Conservation (phyloP, 176 grass and related monocot species). For the Oryza glumipatula region DNA sequence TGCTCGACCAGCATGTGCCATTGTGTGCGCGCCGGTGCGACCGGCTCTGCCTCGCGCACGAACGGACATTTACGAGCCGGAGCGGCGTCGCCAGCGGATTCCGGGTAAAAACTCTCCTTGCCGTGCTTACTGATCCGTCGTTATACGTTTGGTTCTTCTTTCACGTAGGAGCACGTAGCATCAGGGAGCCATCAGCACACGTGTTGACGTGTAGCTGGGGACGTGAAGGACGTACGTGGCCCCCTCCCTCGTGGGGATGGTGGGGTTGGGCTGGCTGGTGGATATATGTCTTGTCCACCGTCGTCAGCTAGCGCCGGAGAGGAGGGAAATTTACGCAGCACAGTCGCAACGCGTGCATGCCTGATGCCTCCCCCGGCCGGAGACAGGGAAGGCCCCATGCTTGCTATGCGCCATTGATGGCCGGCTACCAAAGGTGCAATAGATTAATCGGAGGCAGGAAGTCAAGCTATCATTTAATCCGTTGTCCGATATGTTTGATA, state of each 20-base stretch:
- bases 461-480: conserved; percentile 50
- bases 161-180: background rate
- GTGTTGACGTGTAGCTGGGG: conserved; percentile 24
- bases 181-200: conserved; percentile 25
- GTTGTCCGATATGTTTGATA: conserved; percentile 36
- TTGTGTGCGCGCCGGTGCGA: too few relatives aligned
- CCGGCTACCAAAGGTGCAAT: conserved; percentile 22
- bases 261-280: conserved; percentile 10
- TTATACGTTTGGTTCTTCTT: background rate
- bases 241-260: conserved; percentile 21
- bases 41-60: background rate
- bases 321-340: background rate
- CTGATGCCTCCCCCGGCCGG: conserved; percentile 1
- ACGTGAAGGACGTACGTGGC: conserved; percentile 9
- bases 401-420: conserved; percentile 42
- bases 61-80: too few relatives aligned
- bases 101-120: too few relatives aligned
- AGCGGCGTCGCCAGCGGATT: background rate
- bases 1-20: too few relatives aligned
- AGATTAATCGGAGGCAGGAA: conserved; percentile 40
- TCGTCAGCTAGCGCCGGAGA: conserved; percentile 15
- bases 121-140: too few relatives aligned
- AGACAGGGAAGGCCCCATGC: conserved; percentile 41
- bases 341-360: background rate
- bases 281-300: conserved; percentile 14